Conservation (phyloP, 257 asterid genomes). For the Solanum ossicruentum region DNA sequence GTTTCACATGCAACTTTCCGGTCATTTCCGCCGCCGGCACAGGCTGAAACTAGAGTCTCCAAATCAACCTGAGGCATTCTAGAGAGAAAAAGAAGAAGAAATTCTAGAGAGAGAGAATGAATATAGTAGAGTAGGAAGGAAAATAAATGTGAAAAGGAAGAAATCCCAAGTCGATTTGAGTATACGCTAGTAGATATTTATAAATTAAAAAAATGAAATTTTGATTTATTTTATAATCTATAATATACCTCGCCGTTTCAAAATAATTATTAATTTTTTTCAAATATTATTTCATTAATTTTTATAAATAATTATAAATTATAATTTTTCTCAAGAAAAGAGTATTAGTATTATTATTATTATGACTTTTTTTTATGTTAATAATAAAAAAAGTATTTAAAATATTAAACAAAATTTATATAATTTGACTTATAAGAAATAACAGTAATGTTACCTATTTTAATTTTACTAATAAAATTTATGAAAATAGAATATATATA, state of each 20-base stretch:
- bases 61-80: conserved; percentile 58
- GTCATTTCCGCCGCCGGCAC: conserved; percentile 38
- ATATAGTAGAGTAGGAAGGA: neutral
- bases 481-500: too few species aligned
- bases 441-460: neutral
- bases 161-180: neutral
- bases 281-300: too few species aligned
- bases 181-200: neutral
- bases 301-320: neutral
- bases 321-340: too few species aligned
- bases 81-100: neutral
- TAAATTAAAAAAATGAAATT: neutral
- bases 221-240: neutral
- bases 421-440: neutral
- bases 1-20: conserved; percentile 49
- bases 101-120: neutral
- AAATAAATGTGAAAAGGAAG: neutral
- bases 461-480: neutral
- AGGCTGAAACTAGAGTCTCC: conserved; percentile 33
- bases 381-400: neutral
- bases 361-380: neutral
- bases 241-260: neutral
- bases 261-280: neutral
- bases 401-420: neutral
- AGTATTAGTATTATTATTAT: neutral